Base-by-base conservation (phyloP, 2,329 filamentous ascomycete genomes). In the Mariannaea elegans region DNA sequence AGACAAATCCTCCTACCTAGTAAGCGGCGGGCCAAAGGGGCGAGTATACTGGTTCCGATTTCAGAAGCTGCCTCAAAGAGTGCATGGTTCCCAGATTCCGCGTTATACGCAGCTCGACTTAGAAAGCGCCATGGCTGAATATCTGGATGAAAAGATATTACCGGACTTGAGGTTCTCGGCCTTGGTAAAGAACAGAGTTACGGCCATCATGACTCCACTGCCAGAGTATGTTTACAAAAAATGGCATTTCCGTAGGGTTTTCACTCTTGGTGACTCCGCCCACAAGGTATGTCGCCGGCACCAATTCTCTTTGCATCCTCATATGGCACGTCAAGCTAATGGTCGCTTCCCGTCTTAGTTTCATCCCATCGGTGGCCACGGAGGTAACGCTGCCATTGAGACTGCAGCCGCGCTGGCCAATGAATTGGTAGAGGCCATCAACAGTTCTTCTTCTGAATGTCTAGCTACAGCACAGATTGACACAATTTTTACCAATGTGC, bases 211-310 rank as follows among this genome's bases (percentile, higher is more conserved):
- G n/a, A 73, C 72, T 1, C 68, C 75, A 0, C 49, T 78, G 3
- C 74, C 44, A 50, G 77, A 80, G 61, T 76, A 75, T 21, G 70
- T 77, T 1, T 72, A 78, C 16, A 60, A 73, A 9, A 67, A 72
- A 36, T 80, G 78, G 74, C 71, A 77, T 46, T 78, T 73, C 42
- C 72, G 73, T 16, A 66, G 79, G 7, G 74, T 78, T 7, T 67
- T 80, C 3, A 69, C 75, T 1, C 73, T 80, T 18, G 78, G 78
- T 0, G 79, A 81, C 59, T 71, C 78, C 0, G 75, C 72, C 7
- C 78, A 81, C 62, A 81, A 80, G 70, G 75, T 45, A n/a, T n/a
- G n/a, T n/a, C n/a, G n/a, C n/a, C n/a, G n/a, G n/a, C n/a, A n/a
- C n/a, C n/a, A n/a, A n/a, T n/a, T n/a, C n/a, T n/a, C n/a, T n/a